Conservation (phyloP, 1,284 basidiomycete species). For the Irpex lacteus region DNA sequence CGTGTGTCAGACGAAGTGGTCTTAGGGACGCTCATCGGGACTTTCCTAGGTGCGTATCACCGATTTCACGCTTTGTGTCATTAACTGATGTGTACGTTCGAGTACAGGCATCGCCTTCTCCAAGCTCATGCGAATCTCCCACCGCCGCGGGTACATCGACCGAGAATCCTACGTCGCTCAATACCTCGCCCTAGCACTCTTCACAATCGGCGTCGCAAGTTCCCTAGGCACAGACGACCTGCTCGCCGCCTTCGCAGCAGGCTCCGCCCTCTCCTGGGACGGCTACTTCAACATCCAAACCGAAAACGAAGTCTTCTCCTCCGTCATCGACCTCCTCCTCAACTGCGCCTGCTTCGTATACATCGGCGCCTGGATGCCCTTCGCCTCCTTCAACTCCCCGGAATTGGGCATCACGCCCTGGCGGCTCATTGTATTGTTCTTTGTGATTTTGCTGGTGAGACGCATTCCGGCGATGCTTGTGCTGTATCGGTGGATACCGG, state of each 20-base stretch:
- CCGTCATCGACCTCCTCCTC: slow-evolving; percentile 83
- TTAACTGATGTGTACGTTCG: too few species aligned
- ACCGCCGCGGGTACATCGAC: slow-evolving; percentile 78
- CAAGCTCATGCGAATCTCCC: slow-evolving; percentile 80
- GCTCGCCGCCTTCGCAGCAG: slow-evolving; percentile 86
- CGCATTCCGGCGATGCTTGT: slow-evolving; percentile 75
- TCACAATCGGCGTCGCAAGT: slow-evolving; percentile 77
- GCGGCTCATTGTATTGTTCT: slow-evolving; percentile 70
- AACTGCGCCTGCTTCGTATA: slow-evolving; percentile 90
- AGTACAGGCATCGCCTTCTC: slow-evolving; percentile 65
- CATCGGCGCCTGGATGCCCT: slow-evolving; percentile 89
- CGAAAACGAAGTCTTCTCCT: slow-evolving; percentile 84
- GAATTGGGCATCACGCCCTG: slow-evolving; percentile 69
- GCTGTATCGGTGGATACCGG: slow-evolving; percentile 82
- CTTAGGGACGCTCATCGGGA: slow-evolving; percentile 77
- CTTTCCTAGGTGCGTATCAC: slow-evolving; percentile 54
- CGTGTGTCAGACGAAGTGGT: slow-evolving; percentile 74
- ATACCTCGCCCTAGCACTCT: slow-evolving; percentile 81
- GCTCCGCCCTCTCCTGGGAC: slow-evolving; percentile 92
- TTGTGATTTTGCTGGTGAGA: slow-evolving; percentile 68
- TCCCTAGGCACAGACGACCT: slow-evolving; percentile 82
- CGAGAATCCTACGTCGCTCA: slow-evolving; percentile 91
- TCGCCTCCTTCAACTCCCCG: slow-evolving; percentile 60
- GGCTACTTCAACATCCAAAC: slow-evolving; percentile 86
- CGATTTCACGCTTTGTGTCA: too few species aligned